Evolutionary conservation across 2,329 filamentous ascomycete species (phyloP), one percentile per base, ranked within the genome.

Genomic region (Ophiostoma australiae): DNA sequence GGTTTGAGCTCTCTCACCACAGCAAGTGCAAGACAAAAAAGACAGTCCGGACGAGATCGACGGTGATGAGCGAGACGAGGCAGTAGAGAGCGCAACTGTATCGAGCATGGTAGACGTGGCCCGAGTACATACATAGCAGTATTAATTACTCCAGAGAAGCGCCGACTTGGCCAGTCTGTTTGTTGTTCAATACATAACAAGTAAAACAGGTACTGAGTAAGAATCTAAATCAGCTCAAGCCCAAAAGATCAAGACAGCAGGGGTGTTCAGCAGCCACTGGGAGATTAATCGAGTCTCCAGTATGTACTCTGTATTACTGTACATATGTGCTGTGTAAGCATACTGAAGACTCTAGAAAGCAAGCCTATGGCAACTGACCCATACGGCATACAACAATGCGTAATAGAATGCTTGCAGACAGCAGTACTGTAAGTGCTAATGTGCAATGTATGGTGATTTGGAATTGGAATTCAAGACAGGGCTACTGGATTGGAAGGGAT

Each of bases 381-480:
- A 63, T 63, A 35, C 58, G 58, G 55, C 55, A 63, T 63, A 63
- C 58, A 33, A 33, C 58, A 33, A 63, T 63, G 58, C 58, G n/a
- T n/a, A n/a, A n/a, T n/a, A n/a, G n/a, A 15, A 41, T 41, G 39
- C 39, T 52, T 20, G n/a, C 48, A 52, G 48, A 52, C 48, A 17
- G 17, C 7, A 52, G 20, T 52, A 52, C 48, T 52, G 17, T n/a
- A 52, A n/a, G 17, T n/a, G 7, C 1, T 41, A 15, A 7, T n/a
- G 44, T 48, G 11, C 44, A 15, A 23, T 55, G 20, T 10, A 23
- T 52, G 17, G 48, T 52, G 8, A 58, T 27, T 58, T 58, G 52
- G 52, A 58, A 31, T 58, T 39, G 17, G 44, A 20, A 48, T 11
- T 33, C 58, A 17, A 63, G 15, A 35, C 55, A 61, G 48, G 20